phyloP scores from a whole-genome alignment of 495 filamentous ascomycete species.

The Geopyxis carbonaria region DNA sequence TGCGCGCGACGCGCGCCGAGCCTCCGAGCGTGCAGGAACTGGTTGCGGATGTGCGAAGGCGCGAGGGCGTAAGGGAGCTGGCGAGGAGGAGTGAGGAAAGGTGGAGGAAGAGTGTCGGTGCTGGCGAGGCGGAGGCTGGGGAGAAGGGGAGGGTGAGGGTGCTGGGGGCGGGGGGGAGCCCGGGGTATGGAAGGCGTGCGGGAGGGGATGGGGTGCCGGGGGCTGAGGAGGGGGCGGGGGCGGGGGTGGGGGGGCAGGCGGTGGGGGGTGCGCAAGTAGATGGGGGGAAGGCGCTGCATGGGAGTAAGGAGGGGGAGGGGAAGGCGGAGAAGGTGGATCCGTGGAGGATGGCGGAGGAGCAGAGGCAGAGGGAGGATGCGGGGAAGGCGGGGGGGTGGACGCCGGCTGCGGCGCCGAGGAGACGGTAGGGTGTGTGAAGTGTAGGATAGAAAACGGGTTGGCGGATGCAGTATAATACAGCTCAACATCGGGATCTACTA shows the following conservation, averaged over 20 bases:
- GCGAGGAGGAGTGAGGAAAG: constrained; percentile 48
- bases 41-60: constrained; percentile 46
- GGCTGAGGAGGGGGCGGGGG: background rate
- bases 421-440: too few species aligned
- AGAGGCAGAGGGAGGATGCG: too few species aligned
- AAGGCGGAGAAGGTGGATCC: constrained; percentile 7
- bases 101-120: constrained; percentile 55
- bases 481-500: too few species aligned
- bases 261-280: too few species aligned
- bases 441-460: too few species aligned
- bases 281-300: constrained; percentile 1
- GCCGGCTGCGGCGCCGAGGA: too few species aligned
- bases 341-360: constrained; percentile 13
- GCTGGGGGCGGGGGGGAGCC: constrained; percentile 4
- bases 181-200: constrained; percentile 3
- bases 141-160: constrained; percentile 11
- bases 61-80: constrained; percentile 48
- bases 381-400: constrained; percentile 6
- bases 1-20: constrained; percentile 56
- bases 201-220: background rate
- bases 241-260: constrained; percentile 5
- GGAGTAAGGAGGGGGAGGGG: constrained; percentile 6
- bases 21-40: constrained; percentile 67
- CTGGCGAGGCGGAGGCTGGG: constrained; percentile 46
- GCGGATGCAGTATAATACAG: too few species aligned